Evolutionary conservation across 345 rosid genomes (phyloP).

Genomic region (Populus pruinosa): DNA sequence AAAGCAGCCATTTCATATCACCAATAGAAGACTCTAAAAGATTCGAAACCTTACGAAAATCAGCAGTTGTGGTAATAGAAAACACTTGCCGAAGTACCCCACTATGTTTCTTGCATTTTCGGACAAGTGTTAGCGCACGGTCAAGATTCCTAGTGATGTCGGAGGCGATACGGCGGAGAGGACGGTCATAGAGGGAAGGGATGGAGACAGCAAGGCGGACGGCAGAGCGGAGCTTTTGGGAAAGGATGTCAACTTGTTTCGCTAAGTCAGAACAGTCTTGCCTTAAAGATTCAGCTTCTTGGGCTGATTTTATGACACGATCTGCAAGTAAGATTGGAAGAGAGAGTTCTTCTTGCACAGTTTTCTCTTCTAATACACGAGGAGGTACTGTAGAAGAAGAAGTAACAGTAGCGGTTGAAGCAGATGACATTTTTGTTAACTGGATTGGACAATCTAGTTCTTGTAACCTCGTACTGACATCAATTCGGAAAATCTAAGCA

Average conservation of each 20-base stretch:
- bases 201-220: slow-evolving; percentile 39
- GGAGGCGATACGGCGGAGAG: slow-evolving; percentile 45
- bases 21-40: slow-evolving; percentile 55
- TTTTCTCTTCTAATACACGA: slow-evolving; percentile 19
- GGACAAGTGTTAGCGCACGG: slow-evolving; percentile 49
- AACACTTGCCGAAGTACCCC: slow-evolving; percentile 57
- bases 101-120: slow-evolving; percentile 44
- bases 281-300: slow-evolving; percentile 40
- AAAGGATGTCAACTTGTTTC: slow-evolving; percentile 43
- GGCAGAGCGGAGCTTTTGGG: slow-evolving; percentile 51
- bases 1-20: slow-evolving; percentile 57
- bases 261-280: slow-evolving; percentile 45
- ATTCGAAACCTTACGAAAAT: slow-evolving; percentile 46
- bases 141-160: slow-evolving; percentile 59
- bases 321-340: slow-evolving; percentile 41
- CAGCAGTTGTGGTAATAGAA: slow-evolving; percentile 50
- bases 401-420: not conserved
- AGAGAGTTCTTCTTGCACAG: slow-evolving; percentile 35
- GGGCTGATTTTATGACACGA: slow-evolving; percentile 40
- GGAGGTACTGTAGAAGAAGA: not conserved
- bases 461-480: not conserved
- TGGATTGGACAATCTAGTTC: not conserved
- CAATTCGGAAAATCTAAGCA: not conserved
- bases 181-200: slow-evolving; percentile 53
- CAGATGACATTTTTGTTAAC: slow-evolving; percentile 9